phyloP scores from a whole-genome alignment of 371 early-diverging fungal genomes.

The Mortierella sp. region DNA sequence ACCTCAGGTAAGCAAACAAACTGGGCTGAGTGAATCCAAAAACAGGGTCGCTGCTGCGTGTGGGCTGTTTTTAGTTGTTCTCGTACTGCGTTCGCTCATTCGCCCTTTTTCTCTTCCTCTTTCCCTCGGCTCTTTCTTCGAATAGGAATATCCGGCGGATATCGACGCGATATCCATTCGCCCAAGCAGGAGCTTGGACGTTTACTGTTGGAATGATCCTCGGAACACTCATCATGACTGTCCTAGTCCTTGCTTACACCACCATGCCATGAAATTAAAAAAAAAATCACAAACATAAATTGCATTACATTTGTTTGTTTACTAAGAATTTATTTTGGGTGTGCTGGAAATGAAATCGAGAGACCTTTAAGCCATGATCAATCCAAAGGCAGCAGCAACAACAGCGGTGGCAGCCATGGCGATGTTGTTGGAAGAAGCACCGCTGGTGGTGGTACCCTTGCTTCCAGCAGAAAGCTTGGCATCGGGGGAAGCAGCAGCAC shows the following conservation, averaged over 20 bases:
- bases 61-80: neutral
- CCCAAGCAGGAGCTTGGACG: slow-evolving; percentile 47
- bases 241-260: slow-evolving; percentile 34
- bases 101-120: neutral
- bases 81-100: neutral
- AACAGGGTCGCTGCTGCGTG: no score
- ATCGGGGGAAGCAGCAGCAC: slow-evolving; percentile 12
- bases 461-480: neutral
- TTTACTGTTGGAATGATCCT: slow-evolving; percentile 48
- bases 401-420: slow-evolving; percentile 37
- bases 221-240: slow-evolving; percentile 39
- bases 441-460: slow-evolving; percentile 6
- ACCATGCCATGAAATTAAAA: neutral
- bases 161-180: slow-evolving; percentile 50
- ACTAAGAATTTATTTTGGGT: neutral
- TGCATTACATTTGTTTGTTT: neutral
- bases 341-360: neutral
- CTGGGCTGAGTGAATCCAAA: neutral
- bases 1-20: slow-evolving; percentile 30
- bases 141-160: slow-evolving; percentile 47
- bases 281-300: neutral
- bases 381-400: slow-evolving; percentile 25
- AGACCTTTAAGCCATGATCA: slow-evolving; percentile 24
- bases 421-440: slow-evolving; percentile 24
- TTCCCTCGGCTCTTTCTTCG: neutral